Percentiles rank a stretch among this genome's conserved stretches.
phyloP scores from a whole-genome alignment of 257 asterid genomes.

The Buddleja alternifolia region DNA sequence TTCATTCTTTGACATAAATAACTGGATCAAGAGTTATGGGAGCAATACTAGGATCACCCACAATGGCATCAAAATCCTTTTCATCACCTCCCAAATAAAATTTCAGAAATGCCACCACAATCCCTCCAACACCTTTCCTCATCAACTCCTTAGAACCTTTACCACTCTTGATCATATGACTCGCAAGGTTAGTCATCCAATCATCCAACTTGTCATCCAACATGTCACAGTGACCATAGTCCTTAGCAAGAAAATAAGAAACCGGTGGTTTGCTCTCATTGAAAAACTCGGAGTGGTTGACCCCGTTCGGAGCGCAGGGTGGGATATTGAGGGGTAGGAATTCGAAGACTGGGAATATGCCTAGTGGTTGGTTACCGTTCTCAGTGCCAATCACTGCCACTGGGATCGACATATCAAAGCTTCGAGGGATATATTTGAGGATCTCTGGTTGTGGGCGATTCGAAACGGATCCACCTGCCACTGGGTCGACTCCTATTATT shows the following conservation, averaged over 20 bases:
- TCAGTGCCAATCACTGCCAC: constrained; percentile 53
- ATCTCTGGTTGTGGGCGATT: constrained; percentile 34
- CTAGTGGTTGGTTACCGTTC: constrained; percentile 31
- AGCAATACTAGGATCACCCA: constrained; percentile 43
- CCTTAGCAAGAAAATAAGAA: constrained; percentile 55
- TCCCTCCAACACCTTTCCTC: constrained; percentile 58
- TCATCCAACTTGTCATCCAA: constrained; percentile 36
- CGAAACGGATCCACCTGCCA: constrained; percentile 27
- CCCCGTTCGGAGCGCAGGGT: constrained; percentile 48
- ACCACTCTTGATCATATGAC: constrained; percentile 31
- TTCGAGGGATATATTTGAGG: constrained; percentile 54
- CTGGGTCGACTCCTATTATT: constrained; percentile 60
- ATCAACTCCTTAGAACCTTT: constrained; percentile 35
- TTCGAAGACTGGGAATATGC: too few relatives aligned
- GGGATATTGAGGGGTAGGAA: too few relatives aligned
- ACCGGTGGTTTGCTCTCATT: constrained; percentile 62
- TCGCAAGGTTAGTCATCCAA: too few relatives aligned
- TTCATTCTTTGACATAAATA: constrained; percentile 13
- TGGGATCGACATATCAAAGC: constrained; percentile 42
- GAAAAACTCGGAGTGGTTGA: constrained; percentile 57
- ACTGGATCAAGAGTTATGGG: constrained; percentile 57
- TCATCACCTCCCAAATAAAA: constrained; percentile 41
- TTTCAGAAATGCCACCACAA: constrained; percentile 57
- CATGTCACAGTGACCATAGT: constrained; percentile 62
- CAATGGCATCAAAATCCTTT: constrained; percentile 37